phyloP scores from a whole-genome alignment of 805 yeast species.

The Ogataea nonfermentans region DNA sequence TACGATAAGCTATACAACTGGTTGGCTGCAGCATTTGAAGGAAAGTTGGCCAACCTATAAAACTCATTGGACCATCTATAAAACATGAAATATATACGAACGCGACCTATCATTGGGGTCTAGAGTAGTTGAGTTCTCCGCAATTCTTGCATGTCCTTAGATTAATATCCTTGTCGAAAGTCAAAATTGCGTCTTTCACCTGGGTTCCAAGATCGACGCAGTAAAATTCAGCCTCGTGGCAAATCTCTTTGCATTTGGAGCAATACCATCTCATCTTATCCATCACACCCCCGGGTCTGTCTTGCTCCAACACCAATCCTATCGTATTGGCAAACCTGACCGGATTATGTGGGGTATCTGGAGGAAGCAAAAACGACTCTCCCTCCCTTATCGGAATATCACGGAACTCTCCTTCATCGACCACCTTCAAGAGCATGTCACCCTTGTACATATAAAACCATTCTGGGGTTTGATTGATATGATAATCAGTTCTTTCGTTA shows the following conservation, averaged over 20 bases:
- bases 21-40: constrained; percentile 57
- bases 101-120: constrained; percentile 40
- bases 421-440: constrained; percentile 77
- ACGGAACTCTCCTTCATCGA: constrained; percentile 71
- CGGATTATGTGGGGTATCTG: constrained; percentile 85
- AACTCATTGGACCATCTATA: neutral
- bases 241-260: constrained; percentile 57
- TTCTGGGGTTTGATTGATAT: constrained; percentile 91
- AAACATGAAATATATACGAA: neutral
- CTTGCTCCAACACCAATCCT: constrained; percentile 91
- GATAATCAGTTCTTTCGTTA: constrained; percentile 90
- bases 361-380: constrained; percentile 83
- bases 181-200: constrained; percentile 75
- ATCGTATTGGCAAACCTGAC: constrained; percentile 82
- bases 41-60: constrained; percentile 7
- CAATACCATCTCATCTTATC: constrained; percentile 92
- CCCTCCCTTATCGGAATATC: constrained; percentile 80
- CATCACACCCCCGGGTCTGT: constrained; percentile 66
- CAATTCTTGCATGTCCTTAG: constrained; percentile 74
- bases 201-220: constrained; percentile 86
- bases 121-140: constrained; percentile 69
- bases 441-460: constrained; percentile 90
- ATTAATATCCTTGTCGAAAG: constrained; percentile 59
- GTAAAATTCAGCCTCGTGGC: constrained; percentile 68
- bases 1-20: constrained; percentile 69